Base-by-base conservation (phyloP, 768 basidiomycete species). In the Rhodotorula diobovata region DNA sequence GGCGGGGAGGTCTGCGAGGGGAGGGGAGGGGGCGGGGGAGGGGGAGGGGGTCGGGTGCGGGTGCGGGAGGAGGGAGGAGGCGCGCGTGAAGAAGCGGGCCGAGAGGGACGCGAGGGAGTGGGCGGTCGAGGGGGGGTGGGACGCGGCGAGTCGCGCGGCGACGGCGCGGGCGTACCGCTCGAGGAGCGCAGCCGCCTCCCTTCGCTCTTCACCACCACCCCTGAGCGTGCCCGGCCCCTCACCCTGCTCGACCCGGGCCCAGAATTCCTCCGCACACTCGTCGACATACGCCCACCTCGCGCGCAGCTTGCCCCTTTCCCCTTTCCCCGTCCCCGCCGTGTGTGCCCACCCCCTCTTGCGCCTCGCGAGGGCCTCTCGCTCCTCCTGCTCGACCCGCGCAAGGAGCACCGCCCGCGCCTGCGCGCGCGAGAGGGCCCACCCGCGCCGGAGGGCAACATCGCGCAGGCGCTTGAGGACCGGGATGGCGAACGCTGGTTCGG, bases 401-500 rank as follows among this genome's bases (percentile, higher is more conserved):
- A 2, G 0, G 30, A 61, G 32, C 2, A 67, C 23, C 23, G 12
- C 57, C 12, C 30, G 39, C 21, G 11, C 15, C 43, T 60, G 66
- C 23, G 37, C 48, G 39, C 23, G 39, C 30, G 14, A 16, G 8
- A 67, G 59, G 0, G 3, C 2, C 37, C 48, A 66, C 28, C 34
- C 30, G n/a, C 20, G 20, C 23, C 2, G 1, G 37, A 10, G 9
- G 2, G 53, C 51, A 14, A 54, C 8, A 39, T 32, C 30, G 18
- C 51, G 35, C 21, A 67, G 50, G 23, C 59, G 58, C 41, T 61
- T 67, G 28, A 67, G 50, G 25, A 54, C 14, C 12, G 58, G 37
- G 25, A 25, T 9, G 46, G 39, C 20, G 41, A 53, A 37, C 32
- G 37, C 35, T 1, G 30, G 4, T 12, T 60, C 58, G 37, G 41